Base-by-base conservation (phyloP, 441 rosid species). In the Croton setiger region DNA sequence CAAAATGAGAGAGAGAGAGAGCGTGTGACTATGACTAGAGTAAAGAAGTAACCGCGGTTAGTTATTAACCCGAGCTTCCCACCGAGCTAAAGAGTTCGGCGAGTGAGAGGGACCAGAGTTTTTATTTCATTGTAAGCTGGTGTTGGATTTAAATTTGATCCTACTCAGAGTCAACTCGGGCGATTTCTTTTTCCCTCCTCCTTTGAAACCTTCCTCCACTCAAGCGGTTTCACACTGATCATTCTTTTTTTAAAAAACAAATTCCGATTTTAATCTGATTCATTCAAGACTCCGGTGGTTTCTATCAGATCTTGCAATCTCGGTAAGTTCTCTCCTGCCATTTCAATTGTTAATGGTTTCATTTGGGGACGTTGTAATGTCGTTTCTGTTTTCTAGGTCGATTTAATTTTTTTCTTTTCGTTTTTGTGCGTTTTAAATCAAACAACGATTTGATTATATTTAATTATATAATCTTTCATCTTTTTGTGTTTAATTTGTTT, bases 1-100 rank as follows among this genome's bases (percentile, higher is more conserved):
- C 12, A 18, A 48, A 20, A 0, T 9, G 1, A 36, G n/a, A n/a
- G 20, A 65, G 11, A 41, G 3, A 51, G 31, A 15, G 31, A 4
- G 21, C 31, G 36, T 0, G 12, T 49, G 52, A 43, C n/a, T n/a
- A n/a, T n/a, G n/a, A n/a, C 17, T 36, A 21, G 45, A 7, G 44
- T 45, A 5, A 71, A 45, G 18, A 11, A 15, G 2, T 72, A 76
- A 88, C 89, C 82, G 82, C 70, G 86, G 86, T 86, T 78, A 82
- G 41, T 14, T 72, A 31, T 65, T 75, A 78, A 80, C 87, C 80
- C 65, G 20, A 60, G 73, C 67, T 65, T 61, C 12, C 53, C 60
- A 60, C 65, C 59, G 63, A 47, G 85, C 78, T 82, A 70, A 75
- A 78, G 78, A 71, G 67, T 66, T 78, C 63, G 21, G 53, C 0